Evolutionary conservation across 139 green algal genomes (phyloP), one percentile per base, ranked within the genome.

Genomic region (Medakamo hakoo): DNA sequence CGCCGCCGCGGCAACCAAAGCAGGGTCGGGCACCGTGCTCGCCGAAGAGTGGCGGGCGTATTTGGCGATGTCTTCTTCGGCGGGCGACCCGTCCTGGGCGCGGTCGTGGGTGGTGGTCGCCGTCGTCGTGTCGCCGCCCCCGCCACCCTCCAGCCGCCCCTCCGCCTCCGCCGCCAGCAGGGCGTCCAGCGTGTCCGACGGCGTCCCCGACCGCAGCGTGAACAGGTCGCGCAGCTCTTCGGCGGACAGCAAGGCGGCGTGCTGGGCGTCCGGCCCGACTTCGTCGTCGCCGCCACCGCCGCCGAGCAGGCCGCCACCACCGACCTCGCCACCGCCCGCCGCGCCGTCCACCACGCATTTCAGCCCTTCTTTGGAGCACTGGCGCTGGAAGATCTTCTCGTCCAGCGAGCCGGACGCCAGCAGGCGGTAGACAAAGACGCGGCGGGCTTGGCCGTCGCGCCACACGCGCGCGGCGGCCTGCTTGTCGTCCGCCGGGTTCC

Each of bases 321-420:
- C 40, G 22, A 27, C 60, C 22, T 25, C 24, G 25, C 14, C 52
- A 59, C 57, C 73, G 27, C 27, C 64, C 21, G 27, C 63, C 19
- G 59, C 55, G 28, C 57, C 66, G 59, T 76, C 73, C 16, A 83
- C 67, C 32, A 85, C 74, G 62, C 78, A 75, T 74, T 90, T 81
- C 72, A 90, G 75, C 3, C 79, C 77, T 71, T 89, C 78, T 68
- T 91, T 91, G 32, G 73, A 78, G 20, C 97, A 78, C 86, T 98
- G 92, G 23, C 92, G 78, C 83, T 98, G 91, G 73, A 86, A 97
- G 48, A 98, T 82, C 85, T 98, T 98, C 73, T 99, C 93, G 68
- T 99, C 93, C 62, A 99, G 96, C 24, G 83, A 91, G 55, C 93
- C 93, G 5, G 83, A 89, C 3, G 89, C 74, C 49, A 99, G 71